Conservation (phyloP, 805 yeast species). For the Hagleromyces aurorensis region DNA sequence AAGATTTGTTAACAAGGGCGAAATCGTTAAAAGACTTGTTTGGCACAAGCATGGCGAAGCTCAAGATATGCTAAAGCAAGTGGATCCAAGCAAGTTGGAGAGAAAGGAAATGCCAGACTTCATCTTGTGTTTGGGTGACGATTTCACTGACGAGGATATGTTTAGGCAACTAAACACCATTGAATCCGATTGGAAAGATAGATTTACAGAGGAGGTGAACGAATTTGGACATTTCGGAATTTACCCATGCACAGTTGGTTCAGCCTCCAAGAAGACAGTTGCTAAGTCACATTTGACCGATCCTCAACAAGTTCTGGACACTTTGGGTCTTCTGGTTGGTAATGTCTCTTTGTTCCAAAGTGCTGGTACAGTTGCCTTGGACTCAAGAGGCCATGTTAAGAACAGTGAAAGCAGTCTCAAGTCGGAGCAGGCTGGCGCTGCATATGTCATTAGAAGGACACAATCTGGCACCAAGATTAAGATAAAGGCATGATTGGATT, state of each 20-base stretch:
- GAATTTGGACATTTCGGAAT: slow-evolving; percentile 51
- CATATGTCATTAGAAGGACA: slow-evolving; percentile 25
- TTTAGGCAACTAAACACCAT: slow-evolving; percentile 65
- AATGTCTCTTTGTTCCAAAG: slow-evolving; percentile 70
- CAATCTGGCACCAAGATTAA: slow-evolving; percentile 20
- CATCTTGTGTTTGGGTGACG: slow-evolving; percentile 88
- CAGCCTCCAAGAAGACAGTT: slow-evolving; percentile 76
- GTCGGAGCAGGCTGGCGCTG: slow-evolving; percentile 29
- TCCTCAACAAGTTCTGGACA: slow-evolving; percentile 77
- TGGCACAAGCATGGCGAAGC: slow-evolving; percentile 52
- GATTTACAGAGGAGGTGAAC: slow-evolving; percentile 35
- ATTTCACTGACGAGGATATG: slow-evolving; percentile 97
- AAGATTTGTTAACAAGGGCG: slow-evolving; percentile 90
- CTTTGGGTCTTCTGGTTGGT: slow-evolving; percentile 74
- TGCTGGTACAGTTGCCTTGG: slow-evolving; percentile 67
- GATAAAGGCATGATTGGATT: too few species aligned
- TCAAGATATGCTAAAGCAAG: slow-evolving; percentile 37
- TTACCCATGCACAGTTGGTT: slow-evolving; percentile 86
- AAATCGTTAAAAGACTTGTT: slow-evolving; percentile 77
- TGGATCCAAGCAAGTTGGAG: slow-evolving; percentile 26
- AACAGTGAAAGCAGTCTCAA: slow-evolving; percentile 35
- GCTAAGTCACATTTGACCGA: slow-evolving; percentile 82
- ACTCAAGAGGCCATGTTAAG: slow-evolving; percentile 65
- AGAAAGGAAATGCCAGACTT: slow-evolving; percentile 65
- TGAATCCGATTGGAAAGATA: slow-evolving; percentile 37